These are phyloP conservation scores for Botrytis porri DNA, from an alignment of 2,329 filamentous ascomycete genomes.

Conservation along the genomic window DNA sequence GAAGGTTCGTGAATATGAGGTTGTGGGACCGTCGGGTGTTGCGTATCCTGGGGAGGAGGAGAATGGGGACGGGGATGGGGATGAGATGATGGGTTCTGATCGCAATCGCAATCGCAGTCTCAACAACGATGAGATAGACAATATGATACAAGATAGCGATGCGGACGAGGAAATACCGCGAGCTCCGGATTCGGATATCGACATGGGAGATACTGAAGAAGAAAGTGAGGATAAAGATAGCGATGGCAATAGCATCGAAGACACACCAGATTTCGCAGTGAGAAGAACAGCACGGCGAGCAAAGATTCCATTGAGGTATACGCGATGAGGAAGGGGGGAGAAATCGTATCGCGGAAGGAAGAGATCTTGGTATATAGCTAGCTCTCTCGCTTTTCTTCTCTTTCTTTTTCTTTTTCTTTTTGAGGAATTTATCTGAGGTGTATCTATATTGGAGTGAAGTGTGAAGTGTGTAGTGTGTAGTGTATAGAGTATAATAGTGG, in stretches of 20 bases:
- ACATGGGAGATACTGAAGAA: neutral
- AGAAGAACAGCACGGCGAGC: neutral
- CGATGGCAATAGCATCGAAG: neutral
- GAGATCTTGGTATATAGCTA: neutral
- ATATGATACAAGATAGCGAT: neutral
- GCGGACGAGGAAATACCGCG: neutral
- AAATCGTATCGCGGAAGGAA: neutral
- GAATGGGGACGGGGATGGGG: neutral
- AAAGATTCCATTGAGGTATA: slow-evolving; percentile 6
- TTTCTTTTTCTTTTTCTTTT: neutral
- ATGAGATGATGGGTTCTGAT: neutral
- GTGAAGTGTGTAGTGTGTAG: neutral
- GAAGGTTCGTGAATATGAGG: neutral
- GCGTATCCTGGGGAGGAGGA: neutral
- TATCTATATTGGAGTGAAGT: too few species aligned
- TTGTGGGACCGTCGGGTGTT: neutral
- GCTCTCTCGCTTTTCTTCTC: neutral
- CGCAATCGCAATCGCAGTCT: accelerated
- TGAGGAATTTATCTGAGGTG: too few species aligned
- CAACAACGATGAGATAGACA: neutral
- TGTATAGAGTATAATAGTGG: neutral
- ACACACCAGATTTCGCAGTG: neutral
- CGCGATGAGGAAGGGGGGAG: neutral
- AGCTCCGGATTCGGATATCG: neutral
- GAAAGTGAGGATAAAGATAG: neutral